These are phyloP conservation scores for Brassica rapa DNA, from an alignment of 345 rosid genomes.

Conservation along the genomic window DNA sequence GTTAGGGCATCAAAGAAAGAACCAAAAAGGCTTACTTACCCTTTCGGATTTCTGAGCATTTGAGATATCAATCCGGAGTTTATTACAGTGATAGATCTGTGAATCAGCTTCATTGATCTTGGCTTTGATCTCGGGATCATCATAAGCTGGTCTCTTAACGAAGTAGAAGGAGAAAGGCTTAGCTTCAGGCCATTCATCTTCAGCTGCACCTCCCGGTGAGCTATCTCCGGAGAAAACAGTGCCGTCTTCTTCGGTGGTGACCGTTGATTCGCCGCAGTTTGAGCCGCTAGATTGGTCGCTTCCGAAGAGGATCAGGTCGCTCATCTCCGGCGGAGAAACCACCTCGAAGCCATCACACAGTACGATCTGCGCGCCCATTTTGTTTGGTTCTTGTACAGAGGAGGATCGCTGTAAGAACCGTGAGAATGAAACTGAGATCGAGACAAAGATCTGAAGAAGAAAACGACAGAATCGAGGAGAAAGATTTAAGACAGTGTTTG, in stretches of 20 bases:
- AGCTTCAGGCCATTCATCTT: slow-evolving; percentile 54
- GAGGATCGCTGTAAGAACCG: slow-evolving; percentile 27
- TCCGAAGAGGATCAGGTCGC: slow-evolving; percentile 46
- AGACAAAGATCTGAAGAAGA: slow-evolving; percentile 9
- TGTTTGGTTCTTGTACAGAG: neutral
- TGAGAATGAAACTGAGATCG: slow-evolving; percentile 11
- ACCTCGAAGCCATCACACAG: slow-evolving; percentile 62
- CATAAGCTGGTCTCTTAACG: slow-evolving; percentile 52
- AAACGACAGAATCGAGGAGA: slow-evolving; percentile 12
- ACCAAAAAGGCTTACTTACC: slow-evolving; percentile 58
- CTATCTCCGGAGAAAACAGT: slow-evolving; percentile 49
- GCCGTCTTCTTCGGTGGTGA: slow-evolving; percentile 45
- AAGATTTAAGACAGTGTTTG: neutral
- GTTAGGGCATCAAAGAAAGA: neutral
- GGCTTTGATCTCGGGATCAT: slow-evolving; percentile 64
- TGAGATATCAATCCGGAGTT: slow-evolving; percentile 46
- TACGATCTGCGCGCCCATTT: slow-evolving; percentile 33
- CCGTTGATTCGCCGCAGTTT: slow-evolving; percentile 45
- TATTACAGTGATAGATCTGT: slow-evolving; percentile 56
- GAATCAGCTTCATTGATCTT: slow-evolving; percentile 65
- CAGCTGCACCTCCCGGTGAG: slow-evolving; percentile 41
- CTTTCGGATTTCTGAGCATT: slow-evolving; percentile 52
- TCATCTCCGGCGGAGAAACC: slow-evolving; percentile 53
- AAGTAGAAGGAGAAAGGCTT: slow-evolving; percentile 60
- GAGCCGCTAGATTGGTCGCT: slow-evolving; percentile 51